Evolutionary conservation across 2,329 filamentous ascomycete species (phyloP).

Genomic region (Trichophyton mentagrophytes): DNA sequence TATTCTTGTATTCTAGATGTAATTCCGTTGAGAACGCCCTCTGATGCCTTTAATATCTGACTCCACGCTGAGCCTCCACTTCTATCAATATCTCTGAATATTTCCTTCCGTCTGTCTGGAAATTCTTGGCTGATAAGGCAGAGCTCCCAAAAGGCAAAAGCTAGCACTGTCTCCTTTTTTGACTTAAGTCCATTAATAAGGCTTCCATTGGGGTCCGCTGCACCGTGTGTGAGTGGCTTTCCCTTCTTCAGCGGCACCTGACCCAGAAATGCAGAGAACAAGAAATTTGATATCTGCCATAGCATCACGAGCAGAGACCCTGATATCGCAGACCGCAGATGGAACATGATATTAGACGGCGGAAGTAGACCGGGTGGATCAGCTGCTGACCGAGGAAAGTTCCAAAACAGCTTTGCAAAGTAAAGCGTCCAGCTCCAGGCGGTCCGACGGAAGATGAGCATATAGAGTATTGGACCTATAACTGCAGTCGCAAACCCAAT

Average conservation of each 20-base stretch:
- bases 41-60: constrained; percentile 58
- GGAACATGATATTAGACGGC: constrained; percentile 46
- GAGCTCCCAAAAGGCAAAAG: constrained; percentile 86
- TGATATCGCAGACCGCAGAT: constrained; percentile 46
- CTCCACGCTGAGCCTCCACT: constrained; percentile 68
- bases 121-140: constrained; percentile 65
- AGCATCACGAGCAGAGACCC: constrained; percentile 56
- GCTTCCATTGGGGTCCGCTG: constrained; percentile 84
- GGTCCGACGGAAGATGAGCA: constrained; percentile 46
- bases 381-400: constrained; percentile 58
- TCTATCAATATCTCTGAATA: constrained; percentile 80
- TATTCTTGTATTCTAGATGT: constrained; percentile 53
- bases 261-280: constrained; percentile 69
- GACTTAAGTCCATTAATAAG: constrained; percentile 70
- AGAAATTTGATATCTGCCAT: constrained; percentile 64
- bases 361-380: constrained; percentile 41
- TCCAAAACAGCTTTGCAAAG: constrained; percentile 60
- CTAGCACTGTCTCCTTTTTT: constrained; percentile 65
- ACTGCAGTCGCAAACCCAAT: constrained; percentile 30
- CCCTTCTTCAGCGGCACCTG: constrained; percentile 72
- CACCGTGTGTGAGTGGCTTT: constrained; percentile 70
- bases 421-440: constrained; percentile 59
- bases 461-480: constrained; percentile 48
- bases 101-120: constrained; percentile 60
- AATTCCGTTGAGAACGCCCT: constrained; percentile 56